Percentiles rank a stretch among this genome's conserved stretches.
Evolutionary conservation across 306 rosid genomes (phyloP).

Genomic region (Fragaria nilgerrensis): DNA sequence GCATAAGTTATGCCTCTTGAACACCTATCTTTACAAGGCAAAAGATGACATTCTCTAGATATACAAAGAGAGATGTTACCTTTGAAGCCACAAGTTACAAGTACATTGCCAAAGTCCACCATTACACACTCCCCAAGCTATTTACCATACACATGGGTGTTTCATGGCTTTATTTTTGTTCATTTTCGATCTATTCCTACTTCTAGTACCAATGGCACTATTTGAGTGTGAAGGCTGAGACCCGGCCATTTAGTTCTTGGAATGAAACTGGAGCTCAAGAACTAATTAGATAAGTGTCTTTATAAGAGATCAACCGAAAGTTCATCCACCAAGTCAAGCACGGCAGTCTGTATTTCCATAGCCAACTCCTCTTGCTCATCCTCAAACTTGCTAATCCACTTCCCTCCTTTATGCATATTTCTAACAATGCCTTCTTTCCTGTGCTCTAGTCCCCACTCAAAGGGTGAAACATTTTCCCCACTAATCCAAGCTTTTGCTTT

Average conservation of each 20-base stretch:
- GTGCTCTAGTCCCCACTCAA: conserved; percentile 30
- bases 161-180: background rate
- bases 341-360: conserved; percentile 42
- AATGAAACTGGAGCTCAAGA: background rate
- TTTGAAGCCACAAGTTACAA: background rate
- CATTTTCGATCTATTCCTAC: background rate
- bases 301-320: conserved; percentile 32
- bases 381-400: conserved; percentile 43
- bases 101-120: background rate
- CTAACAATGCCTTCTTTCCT: conserved; percentile 46
- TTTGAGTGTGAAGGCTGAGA: background rate
- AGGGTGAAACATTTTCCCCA: conserved; percentile 19
- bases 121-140: background rate
- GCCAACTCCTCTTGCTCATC: conserved; percentile 54
- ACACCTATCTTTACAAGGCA: conserved; percentile 5
- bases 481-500: conserved; percentile 49
- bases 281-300: background rate
- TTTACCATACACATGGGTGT: too few relatives aligned
- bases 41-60: conserved; percentile 4
- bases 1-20: conserved; percentile 19
- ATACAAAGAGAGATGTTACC: background rate
- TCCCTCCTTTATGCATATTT: conserved; percentile 47
- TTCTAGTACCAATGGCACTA: background rate
- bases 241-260: background rate
- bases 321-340: conserved; percentile 50